Base-by-base conservation (phyloP, 257 asterid species). In the Solanum commersonii region DNA sequence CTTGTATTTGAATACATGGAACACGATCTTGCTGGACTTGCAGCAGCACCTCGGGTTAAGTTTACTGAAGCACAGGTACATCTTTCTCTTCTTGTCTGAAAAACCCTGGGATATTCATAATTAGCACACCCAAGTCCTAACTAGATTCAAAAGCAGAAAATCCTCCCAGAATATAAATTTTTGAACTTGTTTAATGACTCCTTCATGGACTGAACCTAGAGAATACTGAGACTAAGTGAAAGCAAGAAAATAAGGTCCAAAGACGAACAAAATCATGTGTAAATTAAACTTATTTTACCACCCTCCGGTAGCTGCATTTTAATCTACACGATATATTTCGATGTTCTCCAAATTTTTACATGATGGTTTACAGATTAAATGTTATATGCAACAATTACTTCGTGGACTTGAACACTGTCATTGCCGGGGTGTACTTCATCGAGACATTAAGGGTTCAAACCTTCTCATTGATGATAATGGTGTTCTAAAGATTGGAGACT, bases 1-100 rank as follows among this genome's bases (percentile, higher is more conserved):
- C 98, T 97, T 49, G 98, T 96, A 23, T 97, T 97, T 52, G 98
- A 97, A 70, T 97, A 96, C 94, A 97, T 97, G 99, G 99, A 97
- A 86, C 99, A 97, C 31, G 99, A 97, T 89, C 98, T 97, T 78
- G 90, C 99, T n/a, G 99, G 99, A n/a, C 98, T 97, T 87, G 56
- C 93, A 10, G 92, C 95, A 1, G 90, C 96, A 6, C 93, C 97
- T 7, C 88, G 83, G 85, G 92, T 92, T 91, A 94, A 96, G 89
- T 96, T 97, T 71, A 92, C 99, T 1, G 98, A 97, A 91, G 87
- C 98, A 88, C 98, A 96, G 98, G 99, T 94, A 63, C 40, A 81
- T 31, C 46, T 84, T 35, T 86, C 65, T 11, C 84, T 78, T 83
- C 68, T 70, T 84, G 67, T 71, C 72, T 70, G 38, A 46, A 70